A percentile compares a stretch with the other conserved stretches of the same genome.
phyloP scores from a whole-genome alignment of 495 filamentous ascomycete species.

The Extremus antarcticus region DNA sequence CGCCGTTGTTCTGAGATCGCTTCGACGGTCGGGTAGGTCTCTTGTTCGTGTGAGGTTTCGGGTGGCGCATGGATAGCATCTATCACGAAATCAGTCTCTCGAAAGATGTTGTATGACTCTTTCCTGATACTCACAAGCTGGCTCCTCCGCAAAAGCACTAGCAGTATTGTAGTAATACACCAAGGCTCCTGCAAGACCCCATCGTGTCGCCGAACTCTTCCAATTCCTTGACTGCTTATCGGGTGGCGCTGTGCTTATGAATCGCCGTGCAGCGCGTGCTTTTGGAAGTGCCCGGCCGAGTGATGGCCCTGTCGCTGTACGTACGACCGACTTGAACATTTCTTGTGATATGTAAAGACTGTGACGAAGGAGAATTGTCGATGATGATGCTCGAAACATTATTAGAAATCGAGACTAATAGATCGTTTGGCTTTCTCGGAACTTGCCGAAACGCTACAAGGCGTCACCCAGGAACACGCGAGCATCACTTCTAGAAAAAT shows the following conservation, averaged over 20 bases:
- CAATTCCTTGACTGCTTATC: slow-evolving; percentile 59
- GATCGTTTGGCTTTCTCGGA: neutral
- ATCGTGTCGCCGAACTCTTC: slow-evolving; percentile 64
- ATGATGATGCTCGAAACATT: neutral
- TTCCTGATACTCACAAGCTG: slow-evolving; percentile 48
- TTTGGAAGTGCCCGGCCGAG: slow-evolving; percentile 6
- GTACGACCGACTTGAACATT: slow-evolving; percentile 16
- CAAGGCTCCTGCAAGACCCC: slow-evolving; percentile 64
- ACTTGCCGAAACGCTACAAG: neutral
- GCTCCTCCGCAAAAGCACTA: slow-evolving; percentile 73
- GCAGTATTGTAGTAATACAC: slow-evolving; percentile 92
- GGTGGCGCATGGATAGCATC: slow-evolving; percentile 19
- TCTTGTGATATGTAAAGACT: neutral
- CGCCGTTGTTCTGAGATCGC: slow-evolving; percentile 23
- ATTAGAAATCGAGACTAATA: neutral
- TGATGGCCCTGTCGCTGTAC: slow-evolving; percentile 2
- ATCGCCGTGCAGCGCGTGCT: slow-evolving; percentile 38
- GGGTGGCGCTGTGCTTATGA: slow-evolving; percentile 59
- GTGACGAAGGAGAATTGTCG: neutral
- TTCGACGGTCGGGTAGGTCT: slow-evolving; percentile 28
- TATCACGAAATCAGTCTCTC: slow-evolving; percentile 1
- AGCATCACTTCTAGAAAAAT: neutral
- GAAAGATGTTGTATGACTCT: neutral
- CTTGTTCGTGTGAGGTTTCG: slow-evolving; percentile 23
- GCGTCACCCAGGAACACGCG: neutral